Percentiles rank a stretch among this genome's conserved stretches.
Evolutionary conservation across 2,329 filamentous ascomycete species (phyloP).

Genomic region (Epichloe gansuensis): DNA sequence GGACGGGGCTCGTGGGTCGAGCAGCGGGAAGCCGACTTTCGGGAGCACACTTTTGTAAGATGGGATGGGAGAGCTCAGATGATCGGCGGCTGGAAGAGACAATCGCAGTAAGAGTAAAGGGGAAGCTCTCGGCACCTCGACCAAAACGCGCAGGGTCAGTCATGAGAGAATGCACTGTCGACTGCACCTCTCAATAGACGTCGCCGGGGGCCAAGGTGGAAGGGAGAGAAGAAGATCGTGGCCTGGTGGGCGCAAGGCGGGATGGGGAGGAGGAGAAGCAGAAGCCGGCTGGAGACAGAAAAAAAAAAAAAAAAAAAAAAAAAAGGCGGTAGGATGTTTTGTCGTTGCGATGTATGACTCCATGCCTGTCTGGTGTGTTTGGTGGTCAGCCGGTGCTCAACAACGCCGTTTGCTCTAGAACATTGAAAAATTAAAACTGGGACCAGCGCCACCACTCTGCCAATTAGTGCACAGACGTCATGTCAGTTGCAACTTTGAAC

Average conservation of each 20-base stretch:
- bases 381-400: too few relatives aligned
- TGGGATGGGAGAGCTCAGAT: not conserved
- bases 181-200: slow-evolving; percentile 12
- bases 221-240: slow-evolving; percentile 3
- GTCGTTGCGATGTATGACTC: not conserved
- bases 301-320: not conserved
- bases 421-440: not conserved
- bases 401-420: too few relatives aligned
- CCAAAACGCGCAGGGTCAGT: slow-evolving; percentile 21
- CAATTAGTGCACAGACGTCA: not conserved
- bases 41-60: not conserved
- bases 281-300: not conserved
- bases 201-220: slow-evolving; percentile 9
- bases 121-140: slow-evolving; percentile 18
- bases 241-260: slow-evolving; percentile 1
- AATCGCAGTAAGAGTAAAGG: too few relatives aligned
- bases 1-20: not conserved
- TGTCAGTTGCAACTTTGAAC: not conserved
- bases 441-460: not conserved
- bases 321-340: too few relatives aligned
- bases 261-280: not conserved
- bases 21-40: not conserved
- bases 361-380: not conserved
- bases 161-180: slow-evolving; percentile 13
- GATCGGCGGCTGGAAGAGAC: not conserved